Evolutionary conservation across 2,329 filamentous ascomycete species (phyloP).

Genomic region (Botrytis tulipae): DNA sequence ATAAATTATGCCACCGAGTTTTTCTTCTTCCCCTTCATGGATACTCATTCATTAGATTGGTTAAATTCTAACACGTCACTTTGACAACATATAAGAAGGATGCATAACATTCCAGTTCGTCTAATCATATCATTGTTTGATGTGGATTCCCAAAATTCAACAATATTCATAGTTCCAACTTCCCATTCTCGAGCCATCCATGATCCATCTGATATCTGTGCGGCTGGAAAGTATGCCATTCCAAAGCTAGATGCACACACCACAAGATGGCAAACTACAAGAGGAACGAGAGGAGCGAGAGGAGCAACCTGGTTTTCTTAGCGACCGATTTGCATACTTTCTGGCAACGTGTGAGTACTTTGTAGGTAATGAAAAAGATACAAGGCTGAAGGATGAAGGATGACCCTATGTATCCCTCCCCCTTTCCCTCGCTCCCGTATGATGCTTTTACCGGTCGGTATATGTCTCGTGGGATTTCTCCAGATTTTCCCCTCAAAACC

Average conservation of each 20-base stretch:
- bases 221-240: neutral
- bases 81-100: conserved; percentile 1
- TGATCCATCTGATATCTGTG: neutral
- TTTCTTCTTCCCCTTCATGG: neutral
- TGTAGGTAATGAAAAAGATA: neutral
- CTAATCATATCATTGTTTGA: neutral
- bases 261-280: neutral
- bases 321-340: neutral
- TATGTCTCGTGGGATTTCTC: neutral
- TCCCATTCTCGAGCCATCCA: neutral
- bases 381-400: conserved; percentile 1
- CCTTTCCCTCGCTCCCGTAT: neutral
- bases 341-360: neutral
- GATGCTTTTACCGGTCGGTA: neutral
- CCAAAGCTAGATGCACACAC: neutral
- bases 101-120: neutral
- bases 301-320: neutral
- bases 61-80: conserved; percentile 7
- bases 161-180: neutral
- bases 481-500: neutral
- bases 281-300: neutral
- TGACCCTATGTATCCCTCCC: neutral
- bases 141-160: neutral
- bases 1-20: neutral
- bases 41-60: neutral